Evolutionary conservation across 257 asterid species (phyloP).

Genomic region (Haberlea rhodopensis): DNA sequence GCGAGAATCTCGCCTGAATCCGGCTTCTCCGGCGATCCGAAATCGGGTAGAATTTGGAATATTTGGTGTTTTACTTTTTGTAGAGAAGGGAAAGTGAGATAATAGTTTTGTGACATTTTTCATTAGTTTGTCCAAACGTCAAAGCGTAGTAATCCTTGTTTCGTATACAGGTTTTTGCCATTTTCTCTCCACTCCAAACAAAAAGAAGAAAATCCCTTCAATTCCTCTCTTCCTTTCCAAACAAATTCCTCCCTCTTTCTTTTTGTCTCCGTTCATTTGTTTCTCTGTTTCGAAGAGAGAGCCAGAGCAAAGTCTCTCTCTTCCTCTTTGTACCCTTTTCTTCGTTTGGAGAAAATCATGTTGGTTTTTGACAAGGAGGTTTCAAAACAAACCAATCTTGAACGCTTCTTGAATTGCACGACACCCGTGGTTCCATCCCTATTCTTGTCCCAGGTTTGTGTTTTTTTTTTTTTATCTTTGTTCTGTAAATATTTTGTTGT

Average conservation of each 20-base stretch:
- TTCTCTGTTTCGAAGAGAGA: slow-evolving; percentile 38
- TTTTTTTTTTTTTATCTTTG: background rate
- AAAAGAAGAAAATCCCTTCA: slow-evolving; percentile 34
- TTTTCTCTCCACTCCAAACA: slow-evolving; percentile 1
- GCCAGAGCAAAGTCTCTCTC: slow-evolving; percentile 8
- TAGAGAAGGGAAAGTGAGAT: background rate
- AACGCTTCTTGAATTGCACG: slow-evolving; percentile 40
- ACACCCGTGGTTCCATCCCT: slow-evolving; percentile 47
- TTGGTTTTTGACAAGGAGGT: slow-evolving; percentile 32
- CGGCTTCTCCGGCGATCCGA: background rate
- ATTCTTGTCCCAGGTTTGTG: slow-evolving; percentile 40
- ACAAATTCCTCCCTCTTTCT: background rate
- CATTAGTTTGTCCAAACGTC: slow-evolving; percentile 38
- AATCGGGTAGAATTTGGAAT: background rate
- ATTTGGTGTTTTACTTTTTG: background rate
- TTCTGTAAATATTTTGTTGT: background rate
- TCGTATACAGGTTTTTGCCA: background rate
- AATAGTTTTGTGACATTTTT: background rate
- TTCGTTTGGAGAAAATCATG: slow-evolving; percentile 19
- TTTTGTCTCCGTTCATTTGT: slow-evolving; percentile 22
- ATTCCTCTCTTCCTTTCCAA: slow-evolving; percentile 13
- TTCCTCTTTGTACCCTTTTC: slow-evolving; percentile 10
- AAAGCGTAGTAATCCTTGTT: slow-evolving; percentile 20
- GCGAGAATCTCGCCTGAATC: background rate
- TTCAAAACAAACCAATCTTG: slow-evolving; percentile 43